Base-by-base conservation (phyloP, 495 filamentous ascomycete genomes). In the Echria macrotheca region DNA sequence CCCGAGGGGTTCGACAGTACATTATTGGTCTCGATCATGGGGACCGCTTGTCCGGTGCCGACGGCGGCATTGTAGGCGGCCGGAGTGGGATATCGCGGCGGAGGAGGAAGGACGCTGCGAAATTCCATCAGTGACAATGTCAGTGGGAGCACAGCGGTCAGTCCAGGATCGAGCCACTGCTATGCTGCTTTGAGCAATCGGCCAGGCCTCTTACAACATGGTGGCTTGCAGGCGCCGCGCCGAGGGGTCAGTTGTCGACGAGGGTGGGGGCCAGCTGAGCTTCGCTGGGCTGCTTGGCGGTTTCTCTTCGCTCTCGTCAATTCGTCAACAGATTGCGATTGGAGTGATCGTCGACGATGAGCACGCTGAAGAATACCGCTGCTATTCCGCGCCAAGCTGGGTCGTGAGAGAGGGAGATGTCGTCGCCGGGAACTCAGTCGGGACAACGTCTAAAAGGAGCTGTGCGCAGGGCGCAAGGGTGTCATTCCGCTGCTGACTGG, bases 11-110 rank as follows among this genome's bases (percentile, higher is more conserved):
- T 85, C 29, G 75, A 75, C 47, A 98, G 74, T 21, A 81, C 81
- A 57, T 97, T 97, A 67, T 89, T 94, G 42, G 91, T 95, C 72
- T 98, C 93, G 56, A 93, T 81, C 54, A 91, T 79, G 9, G 85
- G 84, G 29, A 77, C 71, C 44, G 74, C 70, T 70, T 81, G 78
- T 55, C 80, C 78, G 60, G 78, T 78, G 48, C 76, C 74, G 54
- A 78, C 74, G 58, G 81, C 75, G 50, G 76, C 77, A 70, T 80
- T 83, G 67, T 87, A 84, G 45, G 78, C 75, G 59, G 76, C 69
- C 54, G 78, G 80, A 44, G 79, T 74, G 35, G 83, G 84, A 69
- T 91, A 94, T 65, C 86, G 79, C 47, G 89, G 88, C 45, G 89
- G 89, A 41, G 89, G 88, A 51, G 87, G 87, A 52, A 91, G 74